These are phyloP conservation scores for Telopea speciosissima DNA, from an alignment of 177 flowering plant species.

Conservation along the genomic window DNA sequence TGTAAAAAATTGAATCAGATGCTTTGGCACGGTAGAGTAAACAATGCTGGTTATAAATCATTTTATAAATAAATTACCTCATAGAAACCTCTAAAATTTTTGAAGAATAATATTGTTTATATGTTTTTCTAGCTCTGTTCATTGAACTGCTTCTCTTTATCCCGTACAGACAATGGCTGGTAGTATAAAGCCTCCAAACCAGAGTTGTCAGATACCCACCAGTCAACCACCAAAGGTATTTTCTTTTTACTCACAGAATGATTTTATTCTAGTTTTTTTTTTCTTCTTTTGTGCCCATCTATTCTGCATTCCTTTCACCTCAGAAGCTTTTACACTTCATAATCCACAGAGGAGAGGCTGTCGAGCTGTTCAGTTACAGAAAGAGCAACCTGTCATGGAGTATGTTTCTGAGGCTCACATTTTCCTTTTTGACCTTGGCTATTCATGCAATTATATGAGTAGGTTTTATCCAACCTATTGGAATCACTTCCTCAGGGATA, in stretches of 20 bases:
- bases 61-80: neutral
- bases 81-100: neutral
- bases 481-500: neutral
- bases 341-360: slow-evolving; percentile 29
- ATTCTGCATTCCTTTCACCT: neutral
- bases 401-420: slow-evolving; percentile 21
- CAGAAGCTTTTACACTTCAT: neutral
- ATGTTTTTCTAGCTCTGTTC: neutral
- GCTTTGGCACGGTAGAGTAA: neutral
- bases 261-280: neutral
- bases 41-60: neutral
- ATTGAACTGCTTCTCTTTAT: neutral
- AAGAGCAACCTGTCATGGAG: slow-evolving; percentile 22
- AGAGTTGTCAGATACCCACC: slow-evolving; percentile 16
- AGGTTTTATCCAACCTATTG: neutral
- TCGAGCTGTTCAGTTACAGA: slow-evolving; percentile 9
- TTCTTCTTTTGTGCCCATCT: neutral
- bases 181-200: slow-evolving; percentile 22
- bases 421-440: neutral
- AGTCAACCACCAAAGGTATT: slow-evolving; percentile 31
- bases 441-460: neutral
- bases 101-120: neutral
- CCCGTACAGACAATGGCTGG: slow-evolving; percentile 31
- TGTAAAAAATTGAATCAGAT: neutral
- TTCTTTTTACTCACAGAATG: neutral